Evolutionary conservation across 208 protist species (phyloP), one percentile per base, ranked within the genome.

Genomic region (Acanthamoeba triangularis): DNA sequence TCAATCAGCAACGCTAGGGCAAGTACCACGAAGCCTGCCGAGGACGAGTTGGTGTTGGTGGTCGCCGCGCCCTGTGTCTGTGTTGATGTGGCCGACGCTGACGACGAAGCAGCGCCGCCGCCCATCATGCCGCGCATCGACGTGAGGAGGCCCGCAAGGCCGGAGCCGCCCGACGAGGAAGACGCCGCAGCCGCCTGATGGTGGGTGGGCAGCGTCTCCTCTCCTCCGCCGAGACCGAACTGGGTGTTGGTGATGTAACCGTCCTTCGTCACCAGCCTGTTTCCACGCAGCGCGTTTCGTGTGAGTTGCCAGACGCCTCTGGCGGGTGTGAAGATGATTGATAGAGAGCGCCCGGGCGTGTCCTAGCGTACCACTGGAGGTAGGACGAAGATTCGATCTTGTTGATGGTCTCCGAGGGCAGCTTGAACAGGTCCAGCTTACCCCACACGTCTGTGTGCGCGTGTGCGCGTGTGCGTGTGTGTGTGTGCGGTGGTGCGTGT

Each of bases 221-320:
- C 20, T 23, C 18, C 72, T 3, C 72, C 72, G 20, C 74, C 74
- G 16, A 84, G 5, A 11, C 74, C 74, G 8, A 84, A 84, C 74
- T 84, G 74, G 4, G 74, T 84, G 74, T 84, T 84, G 74, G 74
- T 84, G 41, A 84, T 84, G 74, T 84, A 84, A 41, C 74, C 74
- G 33, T 84, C 74, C 74, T 54, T 84, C 35, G 30, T 25, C 74
- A 84, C 74, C 74, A 84, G 10, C 74, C 74, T 84, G 13, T 20
- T 11, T n/a, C n/a, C n/a, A n/a, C n/a, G n/a, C 67, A 28, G 11
- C 59, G 61, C 6, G 61, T 67, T n/a, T 67, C 61, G 61, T 67
- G 61, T 37, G n/a, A 74, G 65, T 37, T 74, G 11, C 61, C 1
- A 67, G n/a, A n/a, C 8, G 61, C 0, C n/a, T n/a, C n/a, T n/a